Conservation (phyloP, 208 protist genomes). For the Trypanosoma lewisi region DNA sequence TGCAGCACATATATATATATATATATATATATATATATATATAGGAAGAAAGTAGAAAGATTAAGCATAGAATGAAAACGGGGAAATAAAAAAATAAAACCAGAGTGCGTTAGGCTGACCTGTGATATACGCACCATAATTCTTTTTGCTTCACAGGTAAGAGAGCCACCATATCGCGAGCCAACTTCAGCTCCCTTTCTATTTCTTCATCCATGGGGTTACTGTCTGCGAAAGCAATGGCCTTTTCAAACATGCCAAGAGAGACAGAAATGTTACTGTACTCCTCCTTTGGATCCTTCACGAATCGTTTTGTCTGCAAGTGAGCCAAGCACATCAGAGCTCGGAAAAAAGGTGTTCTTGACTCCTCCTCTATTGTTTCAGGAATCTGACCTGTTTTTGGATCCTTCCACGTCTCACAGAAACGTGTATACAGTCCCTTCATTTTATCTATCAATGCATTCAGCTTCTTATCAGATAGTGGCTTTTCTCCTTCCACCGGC, state of each 20-base stretch:
- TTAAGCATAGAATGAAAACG: not conserved
- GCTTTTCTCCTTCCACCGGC: constrained; percentile 38
- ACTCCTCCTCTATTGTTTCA: constrained; percentile 58
- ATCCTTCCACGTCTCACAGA: constrained; percentile 77
- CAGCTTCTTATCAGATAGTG: constrained; percentile 61
- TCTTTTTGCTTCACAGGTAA: constrained; percentile 75
- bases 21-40: constrained; percentile 1
- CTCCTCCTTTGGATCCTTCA: constrained; percentile 57
- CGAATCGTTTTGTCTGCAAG: constrained; percentile 45
- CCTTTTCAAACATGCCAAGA: constrained; percentile 51
- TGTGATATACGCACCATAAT: constrained; percentile 52
- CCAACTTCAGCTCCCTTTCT: constrained; percentile 57
- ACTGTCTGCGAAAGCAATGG: constrained; percentile 52
- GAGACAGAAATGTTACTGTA: constrained; percentile 66
- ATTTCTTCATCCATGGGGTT: constrained; percentile 37
- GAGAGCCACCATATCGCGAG: constrained; percentile 68
- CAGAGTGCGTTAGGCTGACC: not conserved
- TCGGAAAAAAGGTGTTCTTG: constrained; percentile 72
- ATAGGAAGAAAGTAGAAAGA: not conserved
- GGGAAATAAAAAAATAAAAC: not conserved
- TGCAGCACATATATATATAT: not conserved
- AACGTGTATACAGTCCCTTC: constrained; percentile 58
- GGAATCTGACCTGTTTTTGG: constrained; percentile 49
- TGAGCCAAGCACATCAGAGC: constrained; percentile 74
- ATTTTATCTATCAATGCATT: constrained; percentile 64